Base-by-base conservation (phyloP, 2,329 filamentous ascomycete species). In the Aciculosporium take region DNA sequence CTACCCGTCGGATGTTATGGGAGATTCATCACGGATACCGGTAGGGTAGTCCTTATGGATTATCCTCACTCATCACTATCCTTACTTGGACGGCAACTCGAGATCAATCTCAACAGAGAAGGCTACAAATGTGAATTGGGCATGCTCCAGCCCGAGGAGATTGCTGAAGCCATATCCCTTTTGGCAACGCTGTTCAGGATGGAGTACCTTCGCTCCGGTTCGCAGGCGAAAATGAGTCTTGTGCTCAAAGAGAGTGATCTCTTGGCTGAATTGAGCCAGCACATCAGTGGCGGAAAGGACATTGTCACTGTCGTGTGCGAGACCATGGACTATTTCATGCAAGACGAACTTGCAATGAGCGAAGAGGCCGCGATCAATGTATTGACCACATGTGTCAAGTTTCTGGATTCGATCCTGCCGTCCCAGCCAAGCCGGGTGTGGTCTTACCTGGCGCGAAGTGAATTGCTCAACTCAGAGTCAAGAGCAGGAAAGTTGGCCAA, bases 351-450 rank as follows among this genome's bases (percentile, higher is more conserved):
- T 18, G 58, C 60, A 12, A 66, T 71, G 29, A 69, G 74, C n/a
- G 76, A 79, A 31, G 74, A 76, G 9, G 62, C 79, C 32, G 74
- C 78, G 28, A 68, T 93, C 23, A 69, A 80, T 2, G 71, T 88
- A 37, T 58, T 80, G 42, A 66, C 68, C 9, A 76, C 83, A 20
- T 94, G 86, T 56, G 63, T 88, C 18, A 80, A 86, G 40, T 95
- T 96, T 53, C 65, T 94, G 29, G 74, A 82, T 49, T 76, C 81
- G 3, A 65, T 93, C 15, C 61, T 91, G 21, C 69, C 72, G 51
- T 82, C 73, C n/a, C 76, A 81, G 39, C 89, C 91, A 0, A 83
- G 82, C 43, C 73, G 88, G 45, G 79, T 94, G 5, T 96, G 91
- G 88, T 87, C 89, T 3, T 84, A 89, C 56, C 72, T 98, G 52